Evolutionary conservation across 2,329 filamentous ascomycete genomes (phyloP), one percentile per base, ranked within the genome.

Genomic region (Neofusicoccum ribis): DNA sequence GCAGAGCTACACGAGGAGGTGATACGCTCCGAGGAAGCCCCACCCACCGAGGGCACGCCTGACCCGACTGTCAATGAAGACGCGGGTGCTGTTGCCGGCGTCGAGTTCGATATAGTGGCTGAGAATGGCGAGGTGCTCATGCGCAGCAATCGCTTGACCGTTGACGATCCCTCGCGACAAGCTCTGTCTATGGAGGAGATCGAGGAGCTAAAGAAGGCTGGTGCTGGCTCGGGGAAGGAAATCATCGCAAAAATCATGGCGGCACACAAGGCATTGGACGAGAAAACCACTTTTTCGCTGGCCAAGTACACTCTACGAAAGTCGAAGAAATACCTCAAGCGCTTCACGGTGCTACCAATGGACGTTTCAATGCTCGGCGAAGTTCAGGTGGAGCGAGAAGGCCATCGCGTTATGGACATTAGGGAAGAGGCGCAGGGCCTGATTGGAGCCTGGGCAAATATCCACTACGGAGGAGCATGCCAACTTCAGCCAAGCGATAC

Each of bases 251-350:
- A 93, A 79, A 88, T 99, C 31, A 86, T 99, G 78, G 85, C 93
- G 36, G 95, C 93, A 49, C 95, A 99, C 77, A 89, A 91, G 17
- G 91, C 90, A 1, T 85, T 99, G 49, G 93, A 96, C 70, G 91
- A 98, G 80, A 99, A 99, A 83, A 98, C 95, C 0, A 85, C 88
- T 0, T 99, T 96, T 73, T 96, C 93, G 2, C 82, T 97, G 65
- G 93, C 94, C 49, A 99, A 99, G 78, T 99, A 99, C 79, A 97
- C 95, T 73, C 82, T 98, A 17, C 84, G 96, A 51, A 99, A 99
- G 81, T 90, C 91, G 69, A 93, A 89, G 75, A 99, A 99, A 79
- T 98, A 96, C 76, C 85, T 98, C 68, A 89, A 91, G 72, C 85
- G 93, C 12, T 98, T 99, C 73, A 92, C 91, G 0, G 87, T 95